phyloP scores from a whole-genome alignment of 179 eudicot species.

The Corrigiola litoralis region DNA sequence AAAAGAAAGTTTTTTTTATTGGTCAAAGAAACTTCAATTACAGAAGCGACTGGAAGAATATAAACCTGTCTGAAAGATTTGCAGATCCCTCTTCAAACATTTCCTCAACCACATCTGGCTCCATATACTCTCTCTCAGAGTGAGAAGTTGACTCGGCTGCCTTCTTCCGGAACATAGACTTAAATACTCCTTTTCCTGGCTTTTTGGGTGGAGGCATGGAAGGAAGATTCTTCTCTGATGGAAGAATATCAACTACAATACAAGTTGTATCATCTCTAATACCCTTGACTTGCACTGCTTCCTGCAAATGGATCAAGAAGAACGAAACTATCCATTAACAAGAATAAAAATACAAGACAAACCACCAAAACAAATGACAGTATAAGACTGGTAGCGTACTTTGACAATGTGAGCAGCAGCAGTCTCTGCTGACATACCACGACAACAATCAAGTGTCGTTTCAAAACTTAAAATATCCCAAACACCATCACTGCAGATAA shows the following conservation, averaged over 20 bases:
- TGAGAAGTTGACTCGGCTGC: slow-evolving; percentile 55
- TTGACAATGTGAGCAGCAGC: slow-evolving; percentile 87
- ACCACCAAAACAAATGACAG: not conserved
- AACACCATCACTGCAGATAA: slow-evolving; percentile 91
- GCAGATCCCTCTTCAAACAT: slow-evolving; percentile 97
- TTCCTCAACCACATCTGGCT: slow-evolving; percentile 83
- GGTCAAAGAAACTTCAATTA: not conserved
- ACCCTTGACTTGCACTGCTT: slow-evolving; percentile 81
- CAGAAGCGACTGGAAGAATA: not conserved
- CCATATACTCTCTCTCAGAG: slow-evolving; percentile 45
- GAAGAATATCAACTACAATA: slow-evolving; percentile 73
- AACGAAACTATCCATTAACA: slow-evolving; percentile 1
- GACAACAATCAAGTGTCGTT: slow-evolving; percentile 72
- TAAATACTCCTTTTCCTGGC: slow-evolving; percentile 72
- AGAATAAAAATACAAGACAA: not conserved
- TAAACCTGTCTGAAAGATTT: slow-evolving; percentile 76
- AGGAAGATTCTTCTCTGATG: slow-evolving; percentile 58
- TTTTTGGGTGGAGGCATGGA: slow-evolving; percentile 65
- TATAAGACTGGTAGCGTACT: slow-evolving; percentile 28
- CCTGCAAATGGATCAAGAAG: slow-evolving; percentile 40
- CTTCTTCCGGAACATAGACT: slow-evolving; percentile 72
- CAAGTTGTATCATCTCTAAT: slow-evolving; percentile 97
- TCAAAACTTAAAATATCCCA: slow-evolving; percentile 96
- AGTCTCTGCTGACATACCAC: slow-evolving; percentile 80
- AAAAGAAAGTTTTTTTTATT: not conserved